Evolutionary conservation across 2,329 filamentous ascomycete genomes (phyloP), one percentile per base, ranked within the genome.

Genomic region (Aspergillaceae sp.): DNA sequence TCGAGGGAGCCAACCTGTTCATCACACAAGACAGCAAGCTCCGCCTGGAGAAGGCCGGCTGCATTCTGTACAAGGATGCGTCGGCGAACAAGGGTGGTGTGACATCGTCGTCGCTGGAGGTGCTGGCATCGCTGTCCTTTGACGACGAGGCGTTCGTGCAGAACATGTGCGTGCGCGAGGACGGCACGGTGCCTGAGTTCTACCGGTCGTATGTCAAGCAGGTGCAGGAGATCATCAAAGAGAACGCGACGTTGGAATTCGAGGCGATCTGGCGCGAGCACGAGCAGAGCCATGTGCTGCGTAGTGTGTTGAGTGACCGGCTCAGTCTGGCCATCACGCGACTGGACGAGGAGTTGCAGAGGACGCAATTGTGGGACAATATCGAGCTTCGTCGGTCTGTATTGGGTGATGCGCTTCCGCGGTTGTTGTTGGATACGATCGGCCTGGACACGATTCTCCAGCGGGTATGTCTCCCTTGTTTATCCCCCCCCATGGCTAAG

Each of bases 31-130:
- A 98, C 60, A 91, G 91, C 58, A 97, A 97, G 74, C 78, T 97
- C 46, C 86, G 89, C 27, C 81, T 98, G 9, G 92, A 98, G 72
- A 84, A 88, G 58, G 90, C 91, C n/a, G 92, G 92, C 49, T 94
- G 88, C 63, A 82, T 97, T 58, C 71, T 98, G 36, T 96, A 89
- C 83, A 98, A 98, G 74, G 92, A 98, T 67, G 92, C 92, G 4
- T 95, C 88, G 34, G 90, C 91, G 47, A 98, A 98, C 79, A 98
- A 98, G 77, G 92, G 92, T 54, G 92, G 92, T 66, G 92, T 98
- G 40, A 98, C 92, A 0, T 96, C 89, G 1, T 97, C 92, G 0
- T 97, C 92, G 1, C 82, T 97, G 30, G 92, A 98, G 63, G 92
- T 98, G 4, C 80, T 98, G 27, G 92, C 92, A 5, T 92, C 89